phyloP scores from a whole-genome alignment of 345 rosid species.

The Boechera divaricarpa region DNA sequence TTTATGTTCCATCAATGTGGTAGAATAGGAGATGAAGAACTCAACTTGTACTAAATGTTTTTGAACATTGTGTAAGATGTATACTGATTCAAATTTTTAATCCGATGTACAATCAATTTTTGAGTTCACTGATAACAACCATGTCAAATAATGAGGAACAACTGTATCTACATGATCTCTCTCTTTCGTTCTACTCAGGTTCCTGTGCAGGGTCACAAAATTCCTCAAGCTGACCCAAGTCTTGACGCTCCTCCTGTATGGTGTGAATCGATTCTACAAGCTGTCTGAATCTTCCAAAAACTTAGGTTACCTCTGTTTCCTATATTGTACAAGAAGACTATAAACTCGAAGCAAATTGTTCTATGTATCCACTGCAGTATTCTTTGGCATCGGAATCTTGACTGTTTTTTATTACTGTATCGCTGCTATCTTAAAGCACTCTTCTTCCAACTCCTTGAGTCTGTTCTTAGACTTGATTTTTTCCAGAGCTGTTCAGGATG shows the following conservation, averaged over 20 bases:
- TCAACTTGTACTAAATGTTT: neutral
- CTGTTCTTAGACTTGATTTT: conserved; percentile 37
- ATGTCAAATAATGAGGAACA: conserved; percentile 30
- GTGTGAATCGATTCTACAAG: conserved; percentile 27
- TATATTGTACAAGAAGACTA: conserved; percentile 36
- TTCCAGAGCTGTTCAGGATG: conserved; percentile 36
- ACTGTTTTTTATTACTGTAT: neutral
- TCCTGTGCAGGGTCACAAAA: conserved; percentile 19
- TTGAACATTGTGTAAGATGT: conserved; percentile 30
- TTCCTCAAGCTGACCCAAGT: conserved; percentile 10
- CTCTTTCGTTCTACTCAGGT: conserved; percentile 13
- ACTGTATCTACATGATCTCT: conserved; percentile 16
- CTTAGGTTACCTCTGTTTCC: conserved; percentile 18
- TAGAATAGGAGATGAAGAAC: conserved; percentile 45
- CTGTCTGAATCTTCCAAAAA: conserved; percentile 27
- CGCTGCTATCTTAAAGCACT: conserved; percentile 35
- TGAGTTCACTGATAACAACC: conserved; percentile 28
- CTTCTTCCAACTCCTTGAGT: conserved; percentile 28
- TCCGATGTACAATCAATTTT: conserved; percentile 41
- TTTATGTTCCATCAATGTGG: conserved; percentile 97
- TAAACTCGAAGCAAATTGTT: conserved; percentile 12
- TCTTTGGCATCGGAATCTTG: conserved; percentile 2
- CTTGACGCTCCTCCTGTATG: conserved; percentile 22
- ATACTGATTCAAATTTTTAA: conserved; percentile 33
- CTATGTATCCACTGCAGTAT: conserved; percentile 15